Percentiles rank a stretch among this genome's conserved stretches.
Evolutionary conservation across 345 rosid species (phyloP).

Genomic region (Hibiscus trionum): DNA sequence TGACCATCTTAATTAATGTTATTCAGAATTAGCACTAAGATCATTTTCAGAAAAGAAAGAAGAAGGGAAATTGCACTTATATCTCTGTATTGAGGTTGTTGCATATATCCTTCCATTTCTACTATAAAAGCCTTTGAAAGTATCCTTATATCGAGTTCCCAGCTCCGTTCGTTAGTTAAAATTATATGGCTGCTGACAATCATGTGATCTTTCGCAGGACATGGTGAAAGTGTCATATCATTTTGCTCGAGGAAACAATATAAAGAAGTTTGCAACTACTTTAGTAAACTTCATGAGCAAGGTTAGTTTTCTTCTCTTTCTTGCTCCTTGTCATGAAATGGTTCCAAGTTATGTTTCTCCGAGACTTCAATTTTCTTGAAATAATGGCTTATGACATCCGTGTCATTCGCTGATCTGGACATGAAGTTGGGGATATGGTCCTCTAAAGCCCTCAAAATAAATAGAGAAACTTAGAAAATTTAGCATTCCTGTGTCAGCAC

Average conservation of each 20-base stretch:
- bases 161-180: constrained; percentile 5
- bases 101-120: neutral
- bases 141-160: neutral
- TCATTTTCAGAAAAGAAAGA: neutral
- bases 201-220: constrained; percentile 45
- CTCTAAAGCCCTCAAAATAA: neutral
- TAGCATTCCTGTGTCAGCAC: neutral
- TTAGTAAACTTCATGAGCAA: constrained; percentile 57
- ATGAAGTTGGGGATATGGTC: neutral
- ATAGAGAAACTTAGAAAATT: neutral
- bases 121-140: neutral
- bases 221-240: constrained; percentile 75
- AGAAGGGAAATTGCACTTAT: neutral
- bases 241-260: constrained; percentile 78
- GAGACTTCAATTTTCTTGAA: neutral
- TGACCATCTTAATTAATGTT: neutral
- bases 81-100: neutral
- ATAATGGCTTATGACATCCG: neutral
- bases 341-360: neutral
- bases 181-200: neutral
- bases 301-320: constrained; percentile 4
- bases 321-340: neutral
- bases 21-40: neutral
- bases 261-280: constrained; percentile 62
- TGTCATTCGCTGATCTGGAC: neutral